Percentiles rank a stretch among this genome's conserved stretches.
phyloP scores from a whole-genome alignment of 345 rosid genomes.

The Eucalyptus grandis region DNA sequence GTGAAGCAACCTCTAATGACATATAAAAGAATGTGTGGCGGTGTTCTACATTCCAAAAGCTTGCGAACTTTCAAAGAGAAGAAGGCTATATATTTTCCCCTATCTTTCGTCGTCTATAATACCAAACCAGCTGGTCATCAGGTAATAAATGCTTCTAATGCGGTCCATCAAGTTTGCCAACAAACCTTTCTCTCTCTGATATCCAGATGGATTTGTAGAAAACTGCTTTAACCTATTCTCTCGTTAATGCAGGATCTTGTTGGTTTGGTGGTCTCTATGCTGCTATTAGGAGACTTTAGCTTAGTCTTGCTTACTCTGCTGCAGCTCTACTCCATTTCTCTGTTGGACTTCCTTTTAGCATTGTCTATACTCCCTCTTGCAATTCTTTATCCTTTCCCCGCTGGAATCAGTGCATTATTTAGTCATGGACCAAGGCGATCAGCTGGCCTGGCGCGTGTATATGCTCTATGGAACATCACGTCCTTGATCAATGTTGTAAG shows the following conservation, averaged over 20 bases:
- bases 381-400: slow-evolving; percentile 71
- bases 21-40: slow-evolving; percentile 36
- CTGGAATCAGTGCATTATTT: slow-evolving; percentile 88
- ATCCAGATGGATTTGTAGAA: background rate
- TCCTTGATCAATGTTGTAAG: slow-evolving; percentile 83
- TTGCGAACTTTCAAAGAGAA: slow-evolving; percentile 49
- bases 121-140: slow-evolving; percentile 89
- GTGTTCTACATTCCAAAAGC: slow-evolving; percentile 57
- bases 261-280: slow-evolving; percentile 70
- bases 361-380: slow-evolving; percentile 71
- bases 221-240: background rate
- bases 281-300: slow-evolving; percentile 73
- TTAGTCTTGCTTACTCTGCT: slow-evolving; percentile 80
- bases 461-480: slow-evolving; percentile 82
- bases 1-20: slow-evolving; percentile 14
- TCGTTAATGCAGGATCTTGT: slow-evolving; percentile 61
- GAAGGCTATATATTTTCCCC: slow-evolving; percentile 35
- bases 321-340: slow-evolving; percentile 83
- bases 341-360: slow-evolving; percentile 51
- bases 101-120: slow-evolving; percentile 50
- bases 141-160: slow-evolving; percentile 20
- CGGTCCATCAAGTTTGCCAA: background rate
- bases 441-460: slow-evolving; percentile 72
- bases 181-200: background rate
- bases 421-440: slow-evolving; percentile 87